A percentile compares a stretch with the other conserved stretches of the same genome.
phyloP scores from a whole-genome alignment of 148 eudicot genomes.

The Drosera capensis region DNA sequence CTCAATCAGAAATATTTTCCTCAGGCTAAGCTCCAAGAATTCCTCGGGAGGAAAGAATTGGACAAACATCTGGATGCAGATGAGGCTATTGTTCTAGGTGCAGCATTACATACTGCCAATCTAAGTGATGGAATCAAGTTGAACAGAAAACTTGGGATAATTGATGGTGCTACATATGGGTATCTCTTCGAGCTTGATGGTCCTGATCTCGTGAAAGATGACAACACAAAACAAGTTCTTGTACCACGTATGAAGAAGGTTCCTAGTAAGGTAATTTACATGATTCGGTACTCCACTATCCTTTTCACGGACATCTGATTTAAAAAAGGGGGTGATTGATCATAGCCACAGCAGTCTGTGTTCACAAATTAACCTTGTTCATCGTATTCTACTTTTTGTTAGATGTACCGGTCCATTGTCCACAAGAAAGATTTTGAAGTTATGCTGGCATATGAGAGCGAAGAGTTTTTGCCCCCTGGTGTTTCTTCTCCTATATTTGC shows the following conservation, averaged over 20 bases:
- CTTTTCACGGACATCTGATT: too few relatives aligned
- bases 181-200: slow-evolving; percentile 76
- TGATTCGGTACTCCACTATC: too few relatives aligned
- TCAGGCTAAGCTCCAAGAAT: slow-evolving; percentile 90
- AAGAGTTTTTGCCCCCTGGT: slow-evolving; percentile 62
- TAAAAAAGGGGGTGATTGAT: too few relatives aligned
- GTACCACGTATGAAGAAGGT: slow-evolving; percentile 83
- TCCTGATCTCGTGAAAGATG: slow-evolving; percentile 62
- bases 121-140: slow-evolving; percentile 94
- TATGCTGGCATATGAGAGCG: slow-evolving; percentile 65
- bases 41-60: slow-evolving; percentile 77
- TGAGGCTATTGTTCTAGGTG: slow-evolving; percentile 91
- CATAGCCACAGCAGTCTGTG: not conserved
- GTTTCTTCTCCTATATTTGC: slow-evolving; percentile 53
- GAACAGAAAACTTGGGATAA: slow-evolving; percentile 89
- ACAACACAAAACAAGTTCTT: slow-evolving; percentile 57
- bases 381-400: too few relatives aligned
- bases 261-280: slow-evolving; percentile 64
- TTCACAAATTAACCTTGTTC: slow-evolving; percentile 3
- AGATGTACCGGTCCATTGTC: slow-evolving; percentile 76
- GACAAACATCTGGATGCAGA: slow-evolving; percentile 96
- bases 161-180: slow-evolving; percentile 90
- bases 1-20: slow-evolving; percentile 5
- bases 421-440: slow-evolving; percentile 83
- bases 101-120: slow-evolving; percentile 90